Evolutionary conservation across 805 yeast species (phyloP).

Genomic region (Wickerhamiella slavikovae): DNA sequence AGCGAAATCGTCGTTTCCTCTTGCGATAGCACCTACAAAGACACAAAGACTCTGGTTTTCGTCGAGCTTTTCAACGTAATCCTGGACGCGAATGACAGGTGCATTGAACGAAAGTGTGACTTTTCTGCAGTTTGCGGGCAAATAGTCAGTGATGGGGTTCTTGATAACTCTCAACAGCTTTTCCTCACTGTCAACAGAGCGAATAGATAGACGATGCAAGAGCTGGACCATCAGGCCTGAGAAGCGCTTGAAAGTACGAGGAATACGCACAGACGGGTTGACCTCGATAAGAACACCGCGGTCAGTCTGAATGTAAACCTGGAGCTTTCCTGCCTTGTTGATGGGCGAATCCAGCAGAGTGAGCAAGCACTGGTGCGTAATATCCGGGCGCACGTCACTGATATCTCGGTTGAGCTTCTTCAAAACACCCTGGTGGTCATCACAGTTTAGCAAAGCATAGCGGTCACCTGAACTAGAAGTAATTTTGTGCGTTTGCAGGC

Average conservation of each 20-base stretch:
- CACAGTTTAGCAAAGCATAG: conserved; percentile 86
- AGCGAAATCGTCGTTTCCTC: conserved; percentile 93
- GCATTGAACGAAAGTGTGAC: conserved; percentile 87
- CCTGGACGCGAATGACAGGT: conserved; percentile 69
- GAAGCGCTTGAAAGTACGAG: conserved; percentile 94
- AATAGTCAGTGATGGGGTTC: conserved; percentile 90
- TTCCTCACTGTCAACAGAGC: conserved; percentile 90
- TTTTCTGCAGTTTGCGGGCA: conserved; percentile 90
- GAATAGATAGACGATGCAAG: conserved; percentile 74
- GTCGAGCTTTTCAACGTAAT: conserved; percentile 59
- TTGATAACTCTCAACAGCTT: conserved; percentile 83
- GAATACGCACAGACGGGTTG: conserved; percentile 90
- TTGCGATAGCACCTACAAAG: conserved; percentile 98
- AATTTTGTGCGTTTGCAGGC: conserved; percentile 84
- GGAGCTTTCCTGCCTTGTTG: conserved; percentile 90
- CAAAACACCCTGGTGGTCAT: conserved; percentile 89
- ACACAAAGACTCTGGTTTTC: conserved; percentile 90
- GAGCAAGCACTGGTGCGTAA: conserved; percentile 90
- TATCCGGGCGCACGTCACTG: conserved; percentile 97
- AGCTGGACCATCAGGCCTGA: conserved; percentile 96
- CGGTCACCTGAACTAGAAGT: conserved; percentile 68
- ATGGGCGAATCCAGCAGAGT: conserved; percentile 93
- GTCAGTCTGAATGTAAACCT: conserved; percentile 91
- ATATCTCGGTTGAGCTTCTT: conserved; percentile 95
- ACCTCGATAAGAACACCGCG: conserved; percentile 89